Percentiles rank a stretch among this genome's conserved stretches.
These are phyloP conservation scores for Mucor racemosus DNA, from an alignment of 371 early-diverging fungal species.

Conservation along the genomic window DNA sequence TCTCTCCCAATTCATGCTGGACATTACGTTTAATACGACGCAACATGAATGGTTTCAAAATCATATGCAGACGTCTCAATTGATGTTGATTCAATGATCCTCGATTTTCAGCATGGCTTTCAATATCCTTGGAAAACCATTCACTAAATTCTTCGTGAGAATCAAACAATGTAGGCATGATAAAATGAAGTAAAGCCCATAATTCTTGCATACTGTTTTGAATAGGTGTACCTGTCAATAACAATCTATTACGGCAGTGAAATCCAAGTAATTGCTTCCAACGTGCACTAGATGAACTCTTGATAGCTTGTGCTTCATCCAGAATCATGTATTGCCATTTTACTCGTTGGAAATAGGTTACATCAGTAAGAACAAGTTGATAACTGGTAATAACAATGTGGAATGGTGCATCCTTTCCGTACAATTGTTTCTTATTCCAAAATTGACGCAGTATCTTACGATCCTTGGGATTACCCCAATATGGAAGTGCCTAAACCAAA, in stretches of 20 bases:
- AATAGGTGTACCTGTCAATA: constrained; percentile 97
- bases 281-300: constrained; percentile 86
- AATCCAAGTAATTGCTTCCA: constrained; percentile 96
- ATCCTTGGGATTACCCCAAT: constrained; percentile 93
- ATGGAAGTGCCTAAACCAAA: constrained; percentile 66
- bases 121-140: constrained; percentile 96
- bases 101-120: constrained; percentile 89
- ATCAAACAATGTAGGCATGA: constrained; percentile 98
- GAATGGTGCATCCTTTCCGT: constrained; percentile 83
- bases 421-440: constrained; percentile 81
- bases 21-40: constrained; percentile 97
- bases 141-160: constrained; percentile 94
- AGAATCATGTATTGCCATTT: constrained; percentile 99
- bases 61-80: constrained; percentile 91
- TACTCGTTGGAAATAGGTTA: constrained; percentile 84
- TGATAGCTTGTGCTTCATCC: constrained; percentile 99
- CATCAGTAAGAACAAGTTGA: constrained; percentile 90
- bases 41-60: constrained; percentile 99
- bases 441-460: constrained; percentile 87
- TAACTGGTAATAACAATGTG: constrained; percentile 96
- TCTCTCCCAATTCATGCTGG: constrained; percentile 93
- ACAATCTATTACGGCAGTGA: constrained; percentile 89
- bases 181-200: constrained; percentile 98
- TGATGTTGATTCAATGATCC: constrained; percentile 89
- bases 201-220: constrained; percentile 95